These are phyloP conservation scores for Trypanosoma boissoni DNA, from an alignment of 208 protist species.

Conservation along the genomic window DNA sequence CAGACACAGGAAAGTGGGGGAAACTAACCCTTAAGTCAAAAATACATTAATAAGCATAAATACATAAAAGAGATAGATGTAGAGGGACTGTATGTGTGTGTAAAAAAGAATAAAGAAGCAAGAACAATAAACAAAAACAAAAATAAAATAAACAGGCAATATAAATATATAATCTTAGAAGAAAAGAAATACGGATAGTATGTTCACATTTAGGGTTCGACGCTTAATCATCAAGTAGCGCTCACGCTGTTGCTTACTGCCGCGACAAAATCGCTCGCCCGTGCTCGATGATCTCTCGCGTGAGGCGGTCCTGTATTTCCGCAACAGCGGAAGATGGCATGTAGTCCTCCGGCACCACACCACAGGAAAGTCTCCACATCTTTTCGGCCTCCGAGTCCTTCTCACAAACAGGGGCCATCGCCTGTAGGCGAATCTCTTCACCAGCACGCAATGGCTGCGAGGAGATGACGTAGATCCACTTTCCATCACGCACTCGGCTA, in stretches of 20 bases:
- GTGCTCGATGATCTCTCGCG: slow-evolving; percentile 38
- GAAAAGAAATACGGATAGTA: slow-evolving; percentile 5
- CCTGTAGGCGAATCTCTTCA: slow-evolving; percentile 75
- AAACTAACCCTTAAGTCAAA: slow-evolving; percentile 18
- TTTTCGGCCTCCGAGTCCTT: slow-evolving; percentile 73
- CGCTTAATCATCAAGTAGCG: not conserved
- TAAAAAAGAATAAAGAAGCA: not conserved
- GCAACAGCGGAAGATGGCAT: slow-evolving; percentile 51
- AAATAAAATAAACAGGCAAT: slow-evolving; percentile 11
- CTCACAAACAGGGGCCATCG: slow-evolving; percentile 87
- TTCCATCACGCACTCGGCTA: slow-evolving; percentile 26
- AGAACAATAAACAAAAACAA: slow-evolving; percentile 1
- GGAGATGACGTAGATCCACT: slow-evolving; percentile 81
- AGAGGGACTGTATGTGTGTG: too few species aligned
- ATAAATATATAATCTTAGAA: slow-evolving; percentile 3
- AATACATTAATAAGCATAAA: too few species aligned
- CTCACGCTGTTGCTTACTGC: slow-evolving; percentile 14
- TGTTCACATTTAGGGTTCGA: too few species aligned
- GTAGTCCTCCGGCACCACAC: slow-evolving; percentile 57
- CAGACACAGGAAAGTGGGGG: slow-evolving; percentile 6
- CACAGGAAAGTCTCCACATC: slow-evolving; percentile 88
- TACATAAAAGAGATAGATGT: too few species aligned
- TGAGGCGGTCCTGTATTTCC: slow-evolving; percentile 39
- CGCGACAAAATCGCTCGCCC: slow-evolving; percentile 28
- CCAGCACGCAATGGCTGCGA: slow-evolving; percentile 48